Base-by-base conservation (phyloP, 768 basidiomycete species). In the Clitopilus passeckerianus region DNA sequence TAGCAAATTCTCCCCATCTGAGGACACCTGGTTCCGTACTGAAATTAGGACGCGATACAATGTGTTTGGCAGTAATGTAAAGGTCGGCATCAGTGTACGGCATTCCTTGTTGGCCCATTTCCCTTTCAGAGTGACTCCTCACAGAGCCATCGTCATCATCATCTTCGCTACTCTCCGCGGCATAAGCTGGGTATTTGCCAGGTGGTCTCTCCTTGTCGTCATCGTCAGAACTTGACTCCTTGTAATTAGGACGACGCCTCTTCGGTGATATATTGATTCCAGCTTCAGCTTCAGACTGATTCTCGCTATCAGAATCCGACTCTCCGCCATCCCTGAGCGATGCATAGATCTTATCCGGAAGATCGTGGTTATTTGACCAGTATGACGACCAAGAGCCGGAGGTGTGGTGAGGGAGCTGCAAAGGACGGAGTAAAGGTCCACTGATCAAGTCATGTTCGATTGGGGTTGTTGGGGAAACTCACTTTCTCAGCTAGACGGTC, bases 361-460 rank as follows among this genome's bases (percentile, higher is more conserved):
- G 67, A 63, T 87, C 86, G 59, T 87, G 84, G 57, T 83, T 77
- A 57, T 78, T 78, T 6, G 79, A 80, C 88, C 88, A 90, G 64
- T 86, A 81, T n/a, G 84, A 81, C 22, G 74, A 73, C 88, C 88
- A 90, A 0, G 87, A 89, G 33, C 70, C 71, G n/a, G 74, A 65
- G 37, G 72, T 80, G 64, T 90, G 88, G 69, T 89, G 86, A 34
- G 87, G 85, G n/a, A 78, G 85, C 87, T 89, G 61, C 24, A 64
- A 57, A 34, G 22, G 50, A 46, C 3, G 34, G 23, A 59, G 23
- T 20, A 15, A 53, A 30, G 27, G 27, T 4, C 7, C 4, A 4
- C 7, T 30, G 53, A 16, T 53, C 16, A 16, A 53, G 10, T 41
- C 10, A 41, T 41, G 15, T 22, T 33, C 53, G 10, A 6, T 5